phyloP scores from a whole-genome alignment of 768 basidiomycete species.

The Suillus plorans region DNA sequence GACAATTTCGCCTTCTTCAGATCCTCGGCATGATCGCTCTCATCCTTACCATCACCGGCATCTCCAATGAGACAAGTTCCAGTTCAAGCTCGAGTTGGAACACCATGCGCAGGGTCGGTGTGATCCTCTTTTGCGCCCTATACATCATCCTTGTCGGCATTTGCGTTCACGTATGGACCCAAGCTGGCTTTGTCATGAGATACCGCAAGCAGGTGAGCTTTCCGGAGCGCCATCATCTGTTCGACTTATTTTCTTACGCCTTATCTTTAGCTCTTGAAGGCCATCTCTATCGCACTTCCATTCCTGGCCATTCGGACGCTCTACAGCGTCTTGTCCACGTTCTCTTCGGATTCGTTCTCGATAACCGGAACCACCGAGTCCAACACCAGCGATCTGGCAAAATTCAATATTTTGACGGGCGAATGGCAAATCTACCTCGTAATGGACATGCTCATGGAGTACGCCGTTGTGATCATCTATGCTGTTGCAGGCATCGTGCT shows the following conservation, averaged over 20 bases:
- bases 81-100: conserved; percentile 20
- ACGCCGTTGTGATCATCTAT: conserved; percentile 43
- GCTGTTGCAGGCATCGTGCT: conserved; percentile 19
- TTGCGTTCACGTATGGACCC: conserved; percentile 51
- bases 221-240: background rate
- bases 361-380: conserved; percentile 21
- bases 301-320: conserved; percentile 47
- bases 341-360: conserved; percentile 44
- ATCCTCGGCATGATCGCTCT: conserved; percentile 29
- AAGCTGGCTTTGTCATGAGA: conserved; percentile 37
- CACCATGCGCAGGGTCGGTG: conserved; percentile 34
- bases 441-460: conserved; percentile 58
- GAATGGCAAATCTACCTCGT: conserved; percentile 53
- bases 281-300: conserved; percentile 54
- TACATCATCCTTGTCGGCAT: conserved; percentile 47
- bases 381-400: conserved; percentile 35
- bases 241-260: conserved; percentile 11
- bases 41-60: conserved; percentile 33
- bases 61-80: conserved; percentile 18
- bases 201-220: conserved; percentile 35
- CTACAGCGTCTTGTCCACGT: conserved; percentile 53
- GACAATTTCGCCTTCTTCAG: conserved; percentile 27
- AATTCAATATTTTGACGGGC: conserved; percentile 53
- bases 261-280: conserved; percentile 49
- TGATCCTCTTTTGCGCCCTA: conserved; percentile 31